Conservation (phyloP, 1,284 basidiomycete genomes). For the Ustilago shanxiensis region DNA sequence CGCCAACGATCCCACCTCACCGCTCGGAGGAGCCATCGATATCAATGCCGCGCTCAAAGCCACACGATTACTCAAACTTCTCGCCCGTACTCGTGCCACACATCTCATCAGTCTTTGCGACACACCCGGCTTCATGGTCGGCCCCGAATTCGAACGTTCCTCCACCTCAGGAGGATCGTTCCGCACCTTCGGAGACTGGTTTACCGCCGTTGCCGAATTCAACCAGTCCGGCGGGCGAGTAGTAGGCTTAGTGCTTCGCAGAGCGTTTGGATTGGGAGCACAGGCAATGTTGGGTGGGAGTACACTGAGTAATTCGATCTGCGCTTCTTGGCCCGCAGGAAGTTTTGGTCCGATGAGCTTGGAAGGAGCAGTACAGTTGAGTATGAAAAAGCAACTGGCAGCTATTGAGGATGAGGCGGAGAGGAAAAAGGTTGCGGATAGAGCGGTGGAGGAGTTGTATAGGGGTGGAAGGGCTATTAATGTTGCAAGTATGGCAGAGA, state of each 20-base stretch:
- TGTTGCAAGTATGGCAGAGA: conserved; percentile 47
- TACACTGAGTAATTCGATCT: conserved; percentile 40
- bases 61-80: conserved; percentile 43
- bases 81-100: conserved; percentile 33
- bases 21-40: conserved; percentile 57
- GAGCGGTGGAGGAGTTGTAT: conserved; percentile 45
- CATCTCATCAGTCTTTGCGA: conserved; percentile 54
- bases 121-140: conserved; percentile 62
- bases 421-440: conserved; percentile 25
- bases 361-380: conserved; percentile 52
- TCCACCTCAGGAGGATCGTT: conserved; percentile 32
- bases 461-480: conserved; percentile 43
- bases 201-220: conserved; percentile 39
- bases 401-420: conserved; percentile 30
- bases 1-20: conserved; percentile 47
- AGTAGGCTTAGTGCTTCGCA: conserved; percentile 38
- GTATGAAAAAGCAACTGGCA: conserved; percentile 53
- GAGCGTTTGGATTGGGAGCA: conserved; percentile 56
- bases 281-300: conserved; percentile 54
- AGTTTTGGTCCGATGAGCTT: conserved; percentile 49
- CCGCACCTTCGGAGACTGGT: conserved; percentile 55
- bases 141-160: conserved; percentile 38
- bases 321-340: conserved; percentile 48
- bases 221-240: conserved; percentile 40
- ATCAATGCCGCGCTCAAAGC: conserved; percentile 48